phyloP scores from a whole-genome alignment of 2,329 filamentous ascomycete genomes.

The Pestalotiopsis sp. region DNA sequence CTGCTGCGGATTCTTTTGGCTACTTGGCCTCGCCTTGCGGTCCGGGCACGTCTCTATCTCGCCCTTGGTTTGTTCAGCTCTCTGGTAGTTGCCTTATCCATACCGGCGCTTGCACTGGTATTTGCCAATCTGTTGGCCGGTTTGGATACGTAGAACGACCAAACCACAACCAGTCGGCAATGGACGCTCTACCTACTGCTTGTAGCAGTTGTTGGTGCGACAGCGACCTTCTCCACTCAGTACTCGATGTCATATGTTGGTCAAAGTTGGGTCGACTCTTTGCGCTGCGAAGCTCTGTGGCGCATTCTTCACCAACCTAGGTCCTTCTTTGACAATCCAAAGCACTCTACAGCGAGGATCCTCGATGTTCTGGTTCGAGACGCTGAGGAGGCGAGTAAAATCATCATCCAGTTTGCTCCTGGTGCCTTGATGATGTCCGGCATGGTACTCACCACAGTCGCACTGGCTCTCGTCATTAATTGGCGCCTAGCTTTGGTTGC shows the following conservation, averaged over 20 bases:
- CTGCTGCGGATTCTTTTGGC: slow-evolving; percentile 65
- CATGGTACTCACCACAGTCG: slow-evolving; percentile 70
- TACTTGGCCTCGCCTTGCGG: slow-evolving; percentile 67
- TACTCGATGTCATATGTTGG: slow-evolving; percentile 73
- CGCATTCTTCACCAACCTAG: slow-evolving; percentile 76
- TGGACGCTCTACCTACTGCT: slow-evolving; percentile 74
- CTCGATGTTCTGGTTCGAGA: slow-evolving; percentile 77
- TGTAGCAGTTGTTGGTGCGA: slow-evolving; percentile 68
- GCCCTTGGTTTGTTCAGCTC: slow-evolving; percentile 63
- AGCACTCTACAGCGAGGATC: slow-evolving; percentile 66
- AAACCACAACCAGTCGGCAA: slow-evolving; percentile 50
- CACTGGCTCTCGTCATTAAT: slow-evolving; percentile 74
- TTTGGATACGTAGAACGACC: slow-evolving; percentile 62
- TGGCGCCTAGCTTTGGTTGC: slow-evolving; percentile 84
- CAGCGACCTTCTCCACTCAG: slow-evolving; percentile 66
- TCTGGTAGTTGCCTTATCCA: slow-evolving; percentile 65
- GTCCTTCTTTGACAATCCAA: slow-evolving; percentile 74
- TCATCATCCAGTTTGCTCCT: slow-evolving; percentile 78
- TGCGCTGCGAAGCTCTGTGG: slow-evolving; percentile 69
- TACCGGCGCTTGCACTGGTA: slow-evolving; percentile 75
- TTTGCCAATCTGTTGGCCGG: slow-evolving; percentile 73
- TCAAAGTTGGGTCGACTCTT: slow-evolving; percentile 75
- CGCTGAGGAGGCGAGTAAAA: slow-evolving; percentile 83
- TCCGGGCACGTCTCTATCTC: slow-evolving; percentile 54
- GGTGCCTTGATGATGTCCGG: slow-evolving; percentile 66